Percentiles rank a stretch among this genome's conserved stretches.
Conservation (phyloP, 192 early-diverging fungal genomes). For the Gigaspora rosea region DNA sequence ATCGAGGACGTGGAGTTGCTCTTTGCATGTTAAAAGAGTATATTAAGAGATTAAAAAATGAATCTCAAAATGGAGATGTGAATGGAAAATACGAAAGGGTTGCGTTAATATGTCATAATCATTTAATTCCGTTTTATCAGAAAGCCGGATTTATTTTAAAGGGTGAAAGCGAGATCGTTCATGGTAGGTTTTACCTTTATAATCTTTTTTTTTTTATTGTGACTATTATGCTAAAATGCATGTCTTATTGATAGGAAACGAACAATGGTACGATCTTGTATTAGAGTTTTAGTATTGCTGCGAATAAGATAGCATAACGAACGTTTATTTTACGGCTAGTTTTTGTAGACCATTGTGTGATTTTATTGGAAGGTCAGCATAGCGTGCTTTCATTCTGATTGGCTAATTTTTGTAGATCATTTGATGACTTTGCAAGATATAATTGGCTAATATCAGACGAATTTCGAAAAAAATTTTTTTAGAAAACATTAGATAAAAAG, state of each 20-base stretch:
- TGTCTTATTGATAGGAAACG: conserved; percentile 9
- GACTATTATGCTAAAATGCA: neutral
- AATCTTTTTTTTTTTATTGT: neutral
- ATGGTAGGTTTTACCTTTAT: conserved; percentile 44
- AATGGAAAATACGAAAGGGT: conserved; percentile 43
- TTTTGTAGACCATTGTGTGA: no score
- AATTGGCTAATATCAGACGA: no score
- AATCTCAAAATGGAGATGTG: conserved; percentile 32
- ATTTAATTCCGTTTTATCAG: conserved; percentile 60
- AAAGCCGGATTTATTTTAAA: conserved; percentile 60
- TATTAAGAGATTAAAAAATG: conserved; percentile 39
- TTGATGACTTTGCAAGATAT: no score
- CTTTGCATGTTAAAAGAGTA: conserved; percentile 50
- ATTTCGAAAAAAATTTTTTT: no score
- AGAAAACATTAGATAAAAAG: no score
- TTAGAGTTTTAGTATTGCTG: neutral
- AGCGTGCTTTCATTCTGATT: no score
- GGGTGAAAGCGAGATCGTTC: conserved; percentile 59
- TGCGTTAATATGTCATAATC: conserved; percentile 56
- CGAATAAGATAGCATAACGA: no score
- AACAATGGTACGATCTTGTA: conserved; percentile 29
- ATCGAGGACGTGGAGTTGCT: conserved; percentile 62
- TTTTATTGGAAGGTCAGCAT: no score
- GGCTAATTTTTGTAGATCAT: no score
- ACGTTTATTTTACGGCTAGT: no score